Percentiles rank a stretch among this genome's conserved stretches.
These are phyloP conservation scores for Auricularia sp. DNA, from an alignment of 768 basidiomycete genomes.

Conservation along the genomic window DNA sequence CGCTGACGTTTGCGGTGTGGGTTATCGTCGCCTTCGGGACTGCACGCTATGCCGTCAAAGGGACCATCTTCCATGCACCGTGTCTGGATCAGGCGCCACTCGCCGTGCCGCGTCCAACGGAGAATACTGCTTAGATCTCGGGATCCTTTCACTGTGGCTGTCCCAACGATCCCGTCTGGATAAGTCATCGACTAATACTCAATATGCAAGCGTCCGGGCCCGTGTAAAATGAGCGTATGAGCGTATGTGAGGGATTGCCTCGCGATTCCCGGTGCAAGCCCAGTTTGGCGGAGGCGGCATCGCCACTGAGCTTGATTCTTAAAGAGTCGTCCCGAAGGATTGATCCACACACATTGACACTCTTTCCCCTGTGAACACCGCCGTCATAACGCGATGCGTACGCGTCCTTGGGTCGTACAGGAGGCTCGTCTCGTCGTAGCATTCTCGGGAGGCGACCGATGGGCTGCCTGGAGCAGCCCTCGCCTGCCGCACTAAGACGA, in stretches of 20 bases:
- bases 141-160: too few relatives aligned
- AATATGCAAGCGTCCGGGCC: too few relatives aligned
- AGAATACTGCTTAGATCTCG: background rate
- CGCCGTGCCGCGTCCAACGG: background rate
- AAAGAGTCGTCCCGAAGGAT: too few relatives aligned
- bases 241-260: too few relatives aligned
- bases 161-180: too few relatives aligned
- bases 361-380: background rate
- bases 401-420: background rate
- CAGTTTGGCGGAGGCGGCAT: too few relatives aligned
- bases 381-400: background rate
- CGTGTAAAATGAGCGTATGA: too few relatives aligned
- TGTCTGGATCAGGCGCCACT: constrained; percentile 1
- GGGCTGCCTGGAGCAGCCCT: too few relatives aligned
- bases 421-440: background rate
- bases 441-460: too few relatives aligned
- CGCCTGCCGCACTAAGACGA: background rate
- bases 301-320: too few relatives aligned
- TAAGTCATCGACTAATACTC: too few relatives aligned
- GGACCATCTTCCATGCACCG: constrained; percentile 5
- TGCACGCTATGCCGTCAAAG: background rate
- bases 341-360: background rate
- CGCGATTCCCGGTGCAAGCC: too few relatives aligned
- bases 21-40: constrained; percentile 4
- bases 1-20: constrained; percentile 6